Evolutionary conservation across 805 yeast species (phyloP).

Genomic region (Saturnispora dispora): DNA sequence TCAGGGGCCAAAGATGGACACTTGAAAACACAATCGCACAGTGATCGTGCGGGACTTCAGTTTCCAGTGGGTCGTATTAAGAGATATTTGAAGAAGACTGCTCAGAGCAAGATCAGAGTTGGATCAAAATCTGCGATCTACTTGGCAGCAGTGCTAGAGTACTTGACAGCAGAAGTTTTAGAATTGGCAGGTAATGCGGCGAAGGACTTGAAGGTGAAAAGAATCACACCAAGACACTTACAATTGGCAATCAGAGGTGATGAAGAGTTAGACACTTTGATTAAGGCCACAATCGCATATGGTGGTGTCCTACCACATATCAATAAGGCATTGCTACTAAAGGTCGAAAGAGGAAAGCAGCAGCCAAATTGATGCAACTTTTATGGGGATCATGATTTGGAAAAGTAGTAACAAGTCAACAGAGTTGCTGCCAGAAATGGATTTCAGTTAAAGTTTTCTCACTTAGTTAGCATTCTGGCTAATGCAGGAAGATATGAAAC

Average conservation of each 20-base stretch:
- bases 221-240: slow-evolving; percentile 96
- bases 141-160: slow-evolving; percentile 91
- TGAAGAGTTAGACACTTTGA: slow-evolving; percentile 89
- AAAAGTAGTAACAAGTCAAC: neutral
- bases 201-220: slow-evolving; percentile 86
- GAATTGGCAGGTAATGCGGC: slow-evolving; percentile 99
- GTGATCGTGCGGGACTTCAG: slow-evolving; percentile 90
- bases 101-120: slow-evolving; percentile 68
- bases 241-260: slow-evolving; percentile 97
- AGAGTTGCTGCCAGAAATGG: too few species aligned
- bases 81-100: slow-evolving; percentile 86
- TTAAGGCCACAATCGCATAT: slow-evolving; percentile 91
- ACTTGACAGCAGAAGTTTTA: slow-evolving; percentile 91
- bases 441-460: too few species aligned
- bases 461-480: too few species aligned
- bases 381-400: neutral
- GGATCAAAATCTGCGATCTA: slow-evolving; percentile 79
- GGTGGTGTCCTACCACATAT: slow-evolving; percentile 98
- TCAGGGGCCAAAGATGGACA: slow-evolving; percentile 65
- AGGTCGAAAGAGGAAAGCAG: slow-evolving; percentile 56
- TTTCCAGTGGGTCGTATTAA: slow-evolving; percentile 99
- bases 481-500: too few species aligned
- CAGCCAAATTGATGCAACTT: slow-evolving; percentile 2
- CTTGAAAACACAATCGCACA: slow-evolving; percentile 65
- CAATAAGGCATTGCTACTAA: slow-evolving; percentile 69